Conservation (phyloP, 2,329 filamentous ascomycete species). For the Colletotrichum neosansevieriae region DNA sequence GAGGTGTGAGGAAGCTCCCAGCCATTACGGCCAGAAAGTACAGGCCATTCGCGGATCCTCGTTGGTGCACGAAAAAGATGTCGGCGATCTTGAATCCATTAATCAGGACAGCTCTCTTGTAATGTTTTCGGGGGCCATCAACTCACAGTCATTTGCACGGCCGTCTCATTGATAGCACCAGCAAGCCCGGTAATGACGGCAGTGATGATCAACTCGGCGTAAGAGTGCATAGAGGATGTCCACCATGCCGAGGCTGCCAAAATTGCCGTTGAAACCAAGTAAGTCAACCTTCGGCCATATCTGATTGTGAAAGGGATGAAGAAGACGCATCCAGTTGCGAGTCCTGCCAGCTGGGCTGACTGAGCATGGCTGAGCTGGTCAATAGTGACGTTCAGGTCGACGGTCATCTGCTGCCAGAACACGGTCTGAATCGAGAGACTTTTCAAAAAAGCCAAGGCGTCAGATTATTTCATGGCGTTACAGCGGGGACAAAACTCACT, state of each 20-base stretch:
- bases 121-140: neutral
- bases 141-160: conserved; percentile 51
- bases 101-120: neutral
- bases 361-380: conserved; percentile 45
- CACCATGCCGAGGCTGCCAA: conserved; percentile 40
- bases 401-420: conserved; percentile 51
- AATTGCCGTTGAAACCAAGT: conserved; percentile 43
- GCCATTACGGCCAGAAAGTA: conserved; percentile 49
- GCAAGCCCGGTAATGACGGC: conserved; percentile 48
- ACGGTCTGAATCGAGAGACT: conserved; percentile 43
- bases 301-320: conserved; percentile 51
- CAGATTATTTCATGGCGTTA: neutral
- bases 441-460: neutral
- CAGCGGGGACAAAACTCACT: conserved; percentile 7
- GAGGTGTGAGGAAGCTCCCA: conserved; percentile 46
- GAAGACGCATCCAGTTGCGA: conserved; percentile 50
- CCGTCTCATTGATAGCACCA: conserved; percentile 54
- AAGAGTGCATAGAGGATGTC: conserved; percentile 32
- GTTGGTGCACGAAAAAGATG: conserved; percentile 49
- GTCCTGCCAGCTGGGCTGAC: conserved; percentile 47
- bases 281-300: conserved; percentile 50
- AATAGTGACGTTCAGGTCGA: conserved; percentile 46
- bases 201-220: conserved; percentile 35
- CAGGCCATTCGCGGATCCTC: conserved; percentile 47
- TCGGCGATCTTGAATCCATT: conserved; percentile 44